Conservation (phyloP, 2,329 filamentous ascomycete genomes). For the Clathrospora elynae region DNA sequence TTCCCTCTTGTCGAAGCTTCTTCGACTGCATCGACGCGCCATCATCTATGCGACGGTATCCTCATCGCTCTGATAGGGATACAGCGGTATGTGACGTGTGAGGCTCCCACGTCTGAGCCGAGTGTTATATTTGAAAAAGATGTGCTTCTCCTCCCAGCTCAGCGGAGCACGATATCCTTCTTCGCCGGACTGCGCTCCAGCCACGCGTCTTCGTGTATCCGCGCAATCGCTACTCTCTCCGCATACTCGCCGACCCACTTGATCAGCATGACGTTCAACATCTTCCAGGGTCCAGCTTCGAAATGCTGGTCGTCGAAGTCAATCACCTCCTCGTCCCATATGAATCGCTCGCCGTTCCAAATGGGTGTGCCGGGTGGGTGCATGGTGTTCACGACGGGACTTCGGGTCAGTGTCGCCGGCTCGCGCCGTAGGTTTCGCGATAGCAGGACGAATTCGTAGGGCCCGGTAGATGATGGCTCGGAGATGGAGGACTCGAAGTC, state of each 20-base stretch:
- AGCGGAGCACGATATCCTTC: slow-evolving; percentile 36
- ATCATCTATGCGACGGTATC: no score
- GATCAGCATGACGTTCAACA: slow-evolving; percentile 44
- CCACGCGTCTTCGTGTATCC: slow-evolving; percentile 45
- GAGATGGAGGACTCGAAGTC: slow-evolving; percentile 31
- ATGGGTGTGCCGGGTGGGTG: slow-evolving; percentile 43
- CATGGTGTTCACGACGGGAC: slow-evolving; percentile 22
- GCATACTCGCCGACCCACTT: slow-evolving; percentile 34
- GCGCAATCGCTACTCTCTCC: slow-evolving; percentile 38
- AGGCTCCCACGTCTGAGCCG: no score
- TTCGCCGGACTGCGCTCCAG: slow-evolving; percentile 18
- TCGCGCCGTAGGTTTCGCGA: slow-evolving; percentile 35
- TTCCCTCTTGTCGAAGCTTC: no score
- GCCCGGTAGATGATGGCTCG: slow-evolving; percentile 20
- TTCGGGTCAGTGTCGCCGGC: slow-evolving; percentile 16
- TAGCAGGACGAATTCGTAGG: slow-evolving; percentile 38
- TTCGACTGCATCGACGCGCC: no score
- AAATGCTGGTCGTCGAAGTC: slow-evolving; percentile 35
- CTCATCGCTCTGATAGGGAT: no score
- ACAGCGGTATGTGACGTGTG: no score
- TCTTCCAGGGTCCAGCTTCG: slow-evolving; percentile 34
- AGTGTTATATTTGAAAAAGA: no score
- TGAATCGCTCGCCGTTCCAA: slow-evolving; percentile 35
- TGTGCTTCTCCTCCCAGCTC: no score
- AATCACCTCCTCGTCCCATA: slow-evolving; percentile 35